phyloP scores from a whole-genome alignment of 768 basidiomycete species.

The Sarcodon aspratus region DNA sequence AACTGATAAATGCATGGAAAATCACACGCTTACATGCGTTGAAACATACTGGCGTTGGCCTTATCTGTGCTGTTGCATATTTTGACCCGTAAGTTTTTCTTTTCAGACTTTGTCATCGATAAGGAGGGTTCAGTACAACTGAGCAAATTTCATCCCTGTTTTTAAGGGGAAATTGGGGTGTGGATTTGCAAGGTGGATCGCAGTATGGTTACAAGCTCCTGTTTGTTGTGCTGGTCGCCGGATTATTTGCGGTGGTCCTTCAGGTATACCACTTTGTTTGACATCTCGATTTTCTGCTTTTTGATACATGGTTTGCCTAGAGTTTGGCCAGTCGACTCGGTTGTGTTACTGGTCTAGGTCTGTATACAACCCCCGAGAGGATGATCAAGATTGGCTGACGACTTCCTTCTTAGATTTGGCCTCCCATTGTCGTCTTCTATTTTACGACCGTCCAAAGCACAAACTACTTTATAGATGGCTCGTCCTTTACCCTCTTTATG shows the following conservation, averaged over 20 bases:
- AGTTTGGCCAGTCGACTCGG: slow-evolving; percentile 74
- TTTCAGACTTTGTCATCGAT: neutral
- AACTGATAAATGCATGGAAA: neutral
- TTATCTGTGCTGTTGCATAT: slow-evolving; percentile 82
- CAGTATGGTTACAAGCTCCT: slow-evolving; percentile 78
- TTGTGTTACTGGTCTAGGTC: slow-evolving; percentile 71
- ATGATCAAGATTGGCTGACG: neutral
- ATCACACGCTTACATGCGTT: slow-evolving; percentile 30
- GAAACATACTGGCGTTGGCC: slow-evolving; percentile 71
- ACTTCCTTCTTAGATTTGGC: slow-evolving; percentile 25
- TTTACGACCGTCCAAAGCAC: slow-evolving; percentile 31
- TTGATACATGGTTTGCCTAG: slow-evolving; percentile 20
- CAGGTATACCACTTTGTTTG: slow-evolving; percentile 38
- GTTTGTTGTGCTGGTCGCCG: slow-evolving; percentile 76
- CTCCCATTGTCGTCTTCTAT: slow-evolving; percentile 33
- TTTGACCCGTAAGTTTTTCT: slow-evolving; percentile 61
- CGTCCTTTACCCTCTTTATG: slow-evolving; percentile 35
- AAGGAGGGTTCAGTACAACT: neutral
- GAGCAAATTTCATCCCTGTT: neutral
- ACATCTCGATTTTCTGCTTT: neutral
- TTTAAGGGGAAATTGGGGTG: slow-evolving; percentile 76
- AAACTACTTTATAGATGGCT: slow-evolving; percentile 24
- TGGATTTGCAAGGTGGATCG: slow-evolving; percentile 82
- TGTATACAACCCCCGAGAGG: slow-evolving; percentile 7
- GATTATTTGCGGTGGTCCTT: slow-evolving; percentile 71